Percentiles rank a stretch among this genome's conserved stretches.
Conservation (phyloP, 306 rosid species). For the Vachellia pachyceras region DNA sequence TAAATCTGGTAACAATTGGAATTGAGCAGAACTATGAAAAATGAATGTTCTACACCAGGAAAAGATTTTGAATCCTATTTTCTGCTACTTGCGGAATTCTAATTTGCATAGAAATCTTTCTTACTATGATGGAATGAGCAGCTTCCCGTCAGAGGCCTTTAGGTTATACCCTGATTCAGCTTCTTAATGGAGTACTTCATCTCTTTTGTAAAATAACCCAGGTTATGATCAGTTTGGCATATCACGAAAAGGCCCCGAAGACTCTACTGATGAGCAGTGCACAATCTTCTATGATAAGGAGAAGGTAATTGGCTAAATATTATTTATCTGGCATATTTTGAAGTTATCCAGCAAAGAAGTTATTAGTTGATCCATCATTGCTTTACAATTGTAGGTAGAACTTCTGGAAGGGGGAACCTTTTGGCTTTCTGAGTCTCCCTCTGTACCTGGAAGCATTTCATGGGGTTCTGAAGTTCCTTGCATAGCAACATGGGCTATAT, state of each 20-base stretch:
- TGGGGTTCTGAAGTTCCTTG: conserved; percentile 95
- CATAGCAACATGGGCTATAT: conserved; percentile 98
- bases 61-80: conserved; percentile 13
- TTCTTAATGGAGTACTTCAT: conserved; percentile 29
- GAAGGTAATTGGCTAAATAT: conserved; percentile 57
- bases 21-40: conserved; percentile 17
- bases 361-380: conserved; percentile 20
- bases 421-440: conserved; percentile 98
- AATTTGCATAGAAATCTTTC: conserved; percentile 9
- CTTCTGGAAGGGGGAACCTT: conserved; percentile 97
- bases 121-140: not conserved
- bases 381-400: conserved; percentile 71
- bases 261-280: conserved; percentile 85
- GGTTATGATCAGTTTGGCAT: conserved; percentile 95
- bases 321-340: conserved; percentile 1
- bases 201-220: conserved; percentile 37
- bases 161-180: conserved; percentile 31
- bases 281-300: conserved; percentile 93
- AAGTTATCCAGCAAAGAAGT: not conserved
- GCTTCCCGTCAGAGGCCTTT: conserved; percentile 28
- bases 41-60: not conserved
- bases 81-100: conserved; percentile 8
- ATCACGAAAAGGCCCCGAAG: conserved; percentile 86
- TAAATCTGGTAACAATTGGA: conserved; percentile 6
- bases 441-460: conserved; percentile 97